A percentile compares a stretch with the other conserved stretches of the same genome.
These are phyloP conservation scores for Globisporangium sylvaticum DNA, from an alignment of 352 stramenopile species.

Conservation along the genomic window DNA sequence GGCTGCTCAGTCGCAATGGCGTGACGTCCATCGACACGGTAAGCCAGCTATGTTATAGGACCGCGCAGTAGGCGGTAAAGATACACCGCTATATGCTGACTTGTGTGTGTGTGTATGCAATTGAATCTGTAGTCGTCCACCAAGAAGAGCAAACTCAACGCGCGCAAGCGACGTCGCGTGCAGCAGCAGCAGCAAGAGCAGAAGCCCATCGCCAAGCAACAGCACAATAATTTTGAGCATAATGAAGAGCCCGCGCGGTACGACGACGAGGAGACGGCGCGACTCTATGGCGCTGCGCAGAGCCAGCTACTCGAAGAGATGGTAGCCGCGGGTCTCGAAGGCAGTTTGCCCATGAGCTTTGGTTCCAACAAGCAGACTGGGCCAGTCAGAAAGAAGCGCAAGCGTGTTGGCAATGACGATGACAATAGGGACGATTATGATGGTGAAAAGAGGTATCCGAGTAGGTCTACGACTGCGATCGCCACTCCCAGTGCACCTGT, in stretches of 20 bases:
- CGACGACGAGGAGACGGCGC: slow-evolving; percentile 8
- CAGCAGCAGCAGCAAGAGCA: slow-evolving; percentile 2
- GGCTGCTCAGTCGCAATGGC: slow-evolving; percentile 33
- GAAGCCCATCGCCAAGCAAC: too few relatives aligned
- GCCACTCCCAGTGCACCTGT: neutral
- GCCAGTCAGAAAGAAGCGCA: slow-evolving; percentile 3
- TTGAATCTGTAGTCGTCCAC: neutral
- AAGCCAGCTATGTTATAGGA: neutral
- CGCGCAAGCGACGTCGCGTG: slow-evolving; percentile 22
- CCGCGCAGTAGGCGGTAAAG: too few relatives aligned
- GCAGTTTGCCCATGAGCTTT: slow-evolving; percentile 57
- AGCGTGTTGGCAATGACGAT: neutral
- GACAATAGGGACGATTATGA: too few relatives aligned
- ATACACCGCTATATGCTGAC: neutral
- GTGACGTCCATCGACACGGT: slow-evolving; percentile 21
- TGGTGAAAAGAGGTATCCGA: neutral
- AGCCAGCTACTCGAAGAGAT: slow-evolving; percentile 57
- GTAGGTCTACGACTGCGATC: neutral
- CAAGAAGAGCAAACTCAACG: slow-evolving; percentile 17
- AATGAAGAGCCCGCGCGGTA: neutral
- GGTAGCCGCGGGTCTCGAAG: slow-evolving; percentile 45
- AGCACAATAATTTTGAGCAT: too few relatives aligned
- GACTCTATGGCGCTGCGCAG: slow-evolving; percentile 52
- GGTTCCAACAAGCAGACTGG: slow-evolving; percentile 20
- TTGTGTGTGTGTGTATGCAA: neutral